Evolutionary conservation across 208 protist genomes (phyloP).

Genomic region (Trypanosoma melophagium): DNA sequence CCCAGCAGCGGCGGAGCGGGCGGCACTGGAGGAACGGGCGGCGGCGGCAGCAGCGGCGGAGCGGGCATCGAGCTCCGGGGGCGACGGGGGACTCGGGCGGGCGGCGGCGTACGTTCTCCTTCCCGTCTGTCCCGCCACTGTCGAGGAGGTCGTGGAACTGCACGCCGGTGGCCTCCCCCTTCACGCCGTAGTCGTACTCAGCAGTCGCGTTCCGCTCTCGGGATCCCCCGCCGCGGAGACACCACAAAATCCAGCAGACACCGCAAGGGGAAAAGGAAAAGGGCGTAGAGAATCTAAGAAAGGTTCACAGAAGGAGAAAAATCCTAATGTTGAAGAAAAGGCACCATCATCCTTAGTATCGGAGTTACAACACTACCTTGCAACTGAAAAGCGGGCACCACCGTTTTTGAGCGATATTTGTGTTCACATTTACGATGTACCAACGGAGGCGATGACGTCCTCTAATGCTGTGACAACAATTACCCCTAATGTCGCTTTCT

Average conservation of each 20-base stretch:
- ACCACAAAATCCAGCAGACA: neutral
- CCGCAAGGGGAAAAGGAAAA: slow-evolving; percentile 14
- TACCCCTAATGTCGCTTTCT: neutral
- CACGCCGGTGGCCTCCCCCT: slow-evolving; percentile 25
- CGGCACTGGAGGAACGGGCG: slow-evolving; percentile 37
- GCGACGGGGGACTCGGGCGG: slow-evolving; percentile 18
- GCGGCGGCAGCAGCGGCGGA: slow-evolving; percentile 36
- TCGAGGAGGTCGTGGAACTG: slow-evolving; percentile 37
- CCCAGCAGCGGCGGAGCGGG: slow-evolving; percentile 49
- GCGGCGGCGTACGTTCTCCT: slow-evolving; percentile 22
- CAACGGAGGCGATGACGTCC: slow-evolving; percentile 25
- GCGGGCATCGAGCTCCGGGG: slow-evolving; percentile 25
- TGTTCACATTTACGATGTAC: slow-evolving; percentile 34
- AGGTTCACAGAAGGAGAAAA: slow-evolving; percentile 8
- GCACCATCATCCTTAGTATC: slow-evolving; percentile 6
- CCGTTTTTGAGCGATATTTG: slow-evolving; percentile 26
- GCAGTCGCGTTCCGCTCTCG: slow-evolving; percentile 26
- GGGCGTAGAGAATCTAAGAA: neutral
- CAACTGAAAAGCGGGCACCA: neutral
- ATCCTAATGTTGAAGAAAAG: slow-evolving; percentile 9
- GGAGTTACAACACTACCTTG: slow-evolving; percentile 19
- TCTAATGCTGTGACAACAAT: slow-evolving; percentile 4
- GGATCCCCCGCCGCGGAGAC: slow-evolving; percentile 27
- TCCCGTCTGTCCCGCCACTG: slow-evolving; percentile 32
- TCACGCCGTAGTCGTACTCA: slow-evolving; percentile 35